A percentile compares a stretch with the other conserved stretches of the same genome.
These are phyloP conservation scores for Aureobasidium musti DNA, from an alignment of 2,329 filamentous ascomycete genomes.

Conservation along the genomic window DNA sequence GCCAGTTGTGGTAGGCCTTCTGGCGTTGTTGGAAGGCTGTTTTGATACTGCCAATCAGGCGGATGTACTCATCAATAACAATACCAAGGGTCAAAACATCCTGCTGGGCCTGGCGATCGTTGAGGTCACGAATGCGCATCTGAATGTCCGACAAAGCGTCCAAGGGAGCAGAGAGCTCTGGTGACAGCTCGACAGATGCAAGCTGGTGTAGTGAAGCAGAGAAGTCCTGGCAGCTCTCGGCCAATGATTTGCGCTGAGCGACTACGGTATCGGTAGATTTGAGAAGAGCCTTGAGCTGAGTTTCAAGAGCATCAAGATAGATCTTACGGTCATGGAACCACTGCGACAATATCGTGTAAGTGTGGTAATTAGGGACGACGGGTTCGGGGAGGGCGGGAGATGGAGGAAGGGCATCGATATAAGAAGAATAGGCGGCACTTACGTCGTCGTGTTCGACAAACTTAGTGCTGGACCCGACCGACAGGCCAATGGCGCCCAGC, in stretches of 20 bases:
- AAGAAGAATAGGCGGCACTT: slow-evolving; percentile 44
- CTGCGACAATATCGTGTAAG: slow-evolving; percentile 46
- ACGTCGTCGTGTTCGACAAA: slow-evolving; percentile 98
- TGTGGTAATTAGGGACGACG: slow-evolving; percentile 31
- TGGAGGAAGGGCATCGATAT: slow-evolving; percentile 28
- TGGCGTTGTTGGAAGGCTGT: slow-evolving; percentile 89
- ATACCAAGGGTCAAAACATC: slow-evolving; percentile 95
- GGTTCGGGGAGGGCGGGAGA: slow-evolving; percentile 1
- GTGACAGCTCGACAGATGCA: slow-evolving; percentile 88
- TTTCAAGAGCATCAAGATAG: slow-evolving; percentile 91
- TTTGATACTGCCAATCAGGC: slow-evolving; percentile 92
- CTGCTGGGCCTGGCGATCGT: slow-evolving; percentile 95
- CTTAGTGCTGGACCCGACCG: slow-evolving; percentile 72
- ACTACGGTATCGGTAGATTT: slow-evolving; percentile 96
- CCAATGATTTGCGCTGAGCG: slow-evolving; percentile 84
- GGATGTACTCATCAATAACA: slow-evolving; percentile 97
- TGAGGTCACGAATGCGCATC: slow-evolving; percentile 89
- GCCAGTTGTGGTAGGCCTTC: slow-evolving; percentile 95
- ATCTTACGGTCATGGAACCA: slow-evolving; percentile 98
- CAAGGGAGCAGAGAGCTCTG: slow-evolving; percentile 81
- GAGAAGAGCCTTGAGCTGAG: slow-evolving; percentile 82
- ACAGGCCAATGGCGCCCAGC: slow-evolving; percentile 79
- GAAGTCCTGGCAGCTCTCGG: slow-evolving; percentile 91
- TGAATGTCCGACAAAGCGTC: slow-evolving; percentile 93
- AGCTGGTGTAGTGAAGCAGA: slow-evolving; percentile 89